These are phyloP conservation scores for Narthecium ossifragum DNA, from an alignment of 106 monocot genomes.

Conservation along the genomic window DNA sequence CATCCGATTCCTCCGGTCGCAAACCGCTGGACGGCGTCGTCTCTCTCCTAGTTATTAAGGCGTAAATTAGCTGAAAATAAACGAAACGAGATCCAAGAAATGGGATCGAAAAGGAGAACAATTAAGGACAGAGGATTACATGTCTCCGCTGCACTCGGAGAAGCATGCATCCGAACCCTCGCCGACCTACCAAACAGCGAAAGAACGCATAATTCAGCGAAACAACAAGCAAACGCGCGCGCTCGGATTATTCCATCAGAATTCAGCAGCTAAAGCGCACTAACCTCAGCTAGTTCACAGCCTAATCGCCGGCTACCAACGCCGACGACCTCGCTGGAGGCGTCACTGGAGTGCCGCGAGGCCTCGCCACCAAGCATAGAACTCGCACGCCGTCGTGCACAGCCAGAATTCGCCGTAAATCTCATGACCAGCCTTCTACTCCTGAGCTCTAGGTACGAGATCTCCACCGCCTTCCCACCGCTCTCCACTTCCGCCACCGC, in stretches of 20 bases:
- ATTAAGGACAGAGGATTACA: no score
- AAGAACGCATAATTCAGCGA: background rate
- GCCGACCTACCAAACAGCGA: slow-evolving; percentile 3
- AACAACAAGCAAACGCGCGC: background rate
- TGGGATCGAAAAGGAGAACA: background rate
- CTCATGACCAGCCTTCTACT: background rate
- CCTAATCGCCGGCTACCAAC: slow-evolving; percentile 18
- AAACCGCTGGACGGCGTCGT: slow-evolving; percentile 11
- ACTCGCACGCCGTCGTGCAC: background rate
- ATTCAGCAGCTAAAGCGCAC: no score
- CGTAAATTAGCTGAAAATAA: background rate
- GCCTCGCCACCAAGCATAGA: background rate
- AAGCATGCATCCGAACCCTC: slow-evolving; percentile 6
- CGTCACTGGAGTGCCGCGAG: slow-evolving; percentile 23
- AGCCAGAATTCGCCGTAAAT: background rate
- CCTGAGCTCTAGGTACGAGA: slow-evolving; percentile 4
- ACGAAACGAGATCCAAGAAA: background rate
- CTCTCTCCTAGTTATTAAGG: slow-evolving; percentile 17
- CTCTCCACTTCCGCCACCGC: background rate
- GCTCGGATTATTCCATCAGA: slow-evolving; percentile 6
- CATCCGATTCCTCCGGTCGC: background rate
- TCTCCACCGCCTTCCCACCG: background rate
- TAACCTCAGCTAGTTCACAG: background rate
- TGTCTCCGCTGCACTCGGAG: slow-evolving; percentile 21
- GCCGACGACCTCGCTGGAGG: slow-evolving; percentile 2